Percentiles rank a stretch among this genome's conserved stretches.
phyloP scores from a whole-genome alignment of 257 asterid species.

The Salvia hispanica region DNA sequence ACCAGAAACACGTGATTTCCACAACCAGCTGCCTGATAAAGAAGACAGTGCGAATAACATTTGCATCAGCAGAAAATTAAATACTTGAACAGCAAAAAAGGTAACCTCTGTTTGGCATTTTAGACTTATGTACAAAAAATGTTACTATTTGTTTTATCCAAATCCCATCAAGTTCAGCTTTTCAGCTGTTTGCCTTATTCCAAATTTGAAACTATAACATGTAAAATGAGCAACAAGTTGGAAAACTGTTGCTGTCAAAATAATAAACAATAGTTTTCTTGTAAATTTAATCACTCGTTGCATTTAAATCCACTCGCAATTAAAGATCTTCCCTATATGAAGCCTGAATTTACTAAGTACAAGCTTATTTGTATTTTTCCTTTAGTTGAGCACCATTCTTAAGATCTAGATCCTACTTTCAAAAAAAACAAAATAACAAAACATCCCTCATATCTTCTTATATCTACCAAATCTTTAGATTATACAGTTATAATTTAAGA shows the following conservation, averaged over 20 bases:
- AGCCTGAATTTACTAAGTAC: not conserved
- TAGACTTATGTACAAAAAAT: not conserved
- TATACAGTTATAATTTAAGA: not conserved
- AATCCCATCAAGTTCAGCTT: not conserved
- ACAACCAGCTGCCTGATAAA: not conserved
- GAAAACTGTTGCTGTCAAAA: conserved; percentile 14
- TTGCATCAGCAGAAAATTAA: conserved; percentile 1
- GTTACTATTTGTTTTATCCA: not conserved
- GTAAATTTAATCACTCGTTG: not conserved
- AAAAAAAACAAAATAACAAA: not conserved
- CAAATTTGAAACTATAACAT: not conserved
- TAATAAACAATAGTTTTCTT: not conserved
- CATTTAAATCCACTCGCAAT: not conserved
- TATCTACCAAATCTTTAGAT: not conserved
- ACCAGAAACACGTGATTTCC: not conserved
- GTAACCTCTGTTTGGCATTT: not conserved
- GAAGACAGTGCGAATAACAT: conserved; percentile 4
- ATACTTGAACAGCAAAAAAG: not conserved
- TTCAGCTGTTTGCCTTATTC: not conserved
- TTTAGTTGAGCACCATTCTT: not conserved
- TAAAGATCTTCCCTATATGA: not conserved
- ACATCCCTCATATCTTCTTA: not conserved
- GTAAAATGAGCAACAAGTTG: not conserved
- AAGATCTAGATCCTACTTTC: not conserved
- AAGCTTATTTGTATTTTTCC: no score